Evolutionary conservation across 2,329 filamentous ascomycete genomes (phyloP).

Genomic region (Phialophora macrospora): DNA sequence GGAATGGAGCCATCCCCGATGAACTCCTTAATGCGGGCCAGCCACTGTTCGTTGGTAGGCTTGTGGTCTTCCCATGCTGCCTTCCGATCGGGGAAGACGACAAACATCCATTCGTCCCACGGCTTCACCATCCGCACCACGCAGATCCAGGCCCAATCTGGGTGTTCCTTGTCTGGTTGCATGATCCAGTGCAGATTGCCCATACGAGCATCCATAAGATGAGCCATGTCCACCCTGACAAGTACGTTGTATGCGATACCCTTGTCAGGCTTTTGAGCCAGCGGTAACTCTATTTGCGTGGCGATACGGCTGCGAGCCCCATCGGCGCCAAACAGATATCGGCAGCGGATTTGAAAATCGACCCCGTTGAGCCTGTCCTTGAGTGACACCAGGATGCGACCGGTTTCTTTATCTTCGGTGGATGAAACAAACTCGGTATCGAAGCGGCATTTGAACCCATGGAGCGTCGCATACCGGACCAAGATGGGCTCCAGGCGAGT

Average conservation of each 20-base stretch:
- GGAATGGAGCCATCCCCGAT: conserved; percentile 61
- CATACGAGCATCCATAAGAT: conserved; percentile 55
- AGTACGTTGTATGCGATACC: conserved; percentile 58
- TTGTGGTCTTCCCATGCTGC: conserved; percentile 43
- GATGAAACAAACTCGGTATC: conserved; percentile 46
- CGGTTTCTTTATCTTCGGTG: conserved; percentile 37
- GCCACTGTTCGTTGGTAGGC: conserved; percentile 55
- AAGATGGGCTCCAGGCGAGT: conserved; percentile 51
- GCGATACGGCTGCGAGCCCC: conserved; percentile 56
- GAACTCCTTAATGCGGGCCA: conserved; percentile 53
- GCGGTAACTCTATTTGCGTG: conserved; percentile 53
- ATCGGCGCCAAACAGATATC: conserved; percentile 66
- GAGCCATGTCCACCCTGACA: conserved; percentile 56
- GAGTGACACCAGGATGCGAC: conserved; percentile 41
- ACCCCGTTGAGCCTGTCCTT: conserved; percentile 44
- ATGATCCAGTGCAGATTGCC: conserved; percentile 68
- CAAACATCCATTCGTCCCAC: conserved; percentile 67
- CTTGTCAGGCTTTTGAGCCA: conserved; percentile 53
- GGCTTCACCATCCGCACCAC: conserved; percentile 66
- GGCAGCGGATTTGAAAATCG: conserved; percentile 44
- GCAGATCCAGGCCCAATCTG: conserved; percentile 57
- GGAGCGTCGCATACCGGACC: conserved; percentile 44
- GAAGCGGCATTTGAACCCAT: conserved; percentile 49
- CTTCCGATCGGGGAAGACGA: conserved; percentile 55
- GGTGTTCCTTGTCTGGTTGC: conserved; percentile 58